phyloP scores from a whole-genome alignment of 2,329 filamentous ascomycete species.

The Nothomitra cinnamomea region DNA sequence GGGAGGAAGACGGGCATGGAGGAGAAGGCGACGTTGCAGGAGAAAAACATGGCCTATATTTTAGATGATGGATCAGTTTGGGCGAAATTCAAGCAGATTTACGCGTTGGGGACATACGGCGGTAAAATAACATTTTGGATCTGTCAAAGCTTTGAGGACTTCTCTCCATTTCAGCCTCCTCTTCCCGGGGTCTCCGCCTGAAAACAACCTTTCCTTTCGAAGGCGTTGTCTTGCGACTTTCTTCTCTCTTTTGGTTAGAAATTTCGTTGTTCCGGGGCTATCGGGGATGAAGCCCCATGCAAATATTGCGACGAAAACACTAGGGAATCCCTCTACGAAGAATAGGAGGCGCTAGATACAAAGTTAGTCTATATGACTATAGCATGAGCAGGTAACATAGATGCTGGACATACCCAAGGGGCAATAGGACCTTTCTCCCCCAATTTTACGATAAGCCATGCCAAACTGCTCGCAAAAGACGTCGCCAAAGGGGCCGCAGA shows the following conservation, averaged over 20 bases:
- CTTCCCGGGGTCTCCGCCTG: slow-evolving; percentile 17
- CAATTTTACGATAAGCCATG: slow-evolving; percentile 59
- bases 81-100: slow-evolving; percentile 10
- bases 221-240: slow-evolving; percentile 28
- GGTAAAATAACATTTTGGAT: slow-evolving; percentile 58
- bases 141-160: slow-evolving; percentile 39
- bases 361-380: background rate
- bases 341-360: slow-evolving; percentile 47
- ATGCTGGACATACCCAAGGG: slow-evolving; percentile 38
- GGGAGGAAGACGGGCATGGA: slow-evolving; percentile 79
- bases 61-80: slow-evolving; percentile 3
- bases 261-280: slow-evolving; percentile 35
- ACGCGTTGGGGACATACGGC: slow-evolving; percentile 27
- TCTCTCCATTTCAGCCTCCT: slow-evolving; percentile 35
- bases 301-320: slow-evolving; percentile 53
- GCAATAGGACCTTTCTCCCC: slow-evolving; percentile 51
- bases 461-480: slow-evolving; percentile 59
- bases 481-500: slow-evolving; percentile 49
- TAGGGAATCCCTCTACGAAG: slow-evolving; percentile 71
- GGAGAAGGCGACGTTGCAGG: slow-evolving; percentile 73
- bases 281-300: slow-evolving; percentile 67
- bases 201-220: slow-evolving; percentile 29
- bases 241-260: slow-evolving; percentile 24
- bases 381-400: background rate
- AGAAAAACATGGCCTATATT: slow-evolving; percentile 56